Evolutionary conservation across 1,284 basidiomycete species (phyloP), one percentile per base, ranked within the genome.

Genomic region (Sporisorium exsertum): DNA sequence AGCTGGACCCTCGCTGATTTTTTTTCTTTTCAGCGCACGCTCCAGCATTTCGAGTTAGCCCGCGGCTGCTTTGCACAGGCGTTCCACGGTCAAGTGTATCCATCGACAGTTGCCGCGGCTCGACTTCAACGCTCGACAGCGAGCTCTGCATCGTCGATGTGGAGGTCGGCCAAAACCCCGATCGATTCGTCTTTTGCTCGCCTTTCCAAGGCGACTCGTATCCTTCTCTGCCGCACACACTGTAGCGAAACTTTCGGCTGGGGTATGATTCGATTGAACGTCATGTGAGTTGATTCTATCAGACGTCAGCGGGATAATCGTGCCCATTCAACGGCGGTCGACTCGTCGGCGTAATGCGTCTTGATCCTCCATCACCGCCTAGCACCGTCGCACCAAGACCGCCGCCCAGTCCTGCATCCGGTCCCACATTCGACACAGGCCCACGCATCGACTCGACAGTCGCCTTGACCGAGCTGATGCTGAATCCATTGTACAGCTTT

Each of bases 401-500:
- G n/a, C 40, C 40, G 9, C 29, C 29, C 24, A 29, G 27, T 27
- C 67, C 68, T 7, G 56, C 18, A 37, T 15, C 67, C 63, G 26
- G 37, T 20, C n/a, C 65, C 54, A 56, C 5, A 18, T 32, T 60
- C 45, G 51, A 46, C 24, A 59, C 53, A 1, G 71, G 67, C 15
- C 78, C 79, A 26, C 70, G 63, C 79, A 83, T 76, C 47, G 71
- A 76, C 27, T 83, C 81, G 12, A 83, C 78, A 27, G 81, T 83
- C 2, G 81, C 81, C 59, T 83, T 83, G 75, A 83, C 81, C 26
- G 66, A 72, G 58, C 73, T 80, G 68, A 83, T 83, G 40, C 68
- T 79, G 58, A 72, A 62, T 5, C 79, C 74, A 20, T 73, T 66
- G 57, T 65, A 74, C 59, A 67, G 49, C 68, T 64, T 65, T 16